Evolutionary conservation across 2,329 filamentous ascomycete species (phyloP).

Genomic region (Alternaria sp.): DNA sequence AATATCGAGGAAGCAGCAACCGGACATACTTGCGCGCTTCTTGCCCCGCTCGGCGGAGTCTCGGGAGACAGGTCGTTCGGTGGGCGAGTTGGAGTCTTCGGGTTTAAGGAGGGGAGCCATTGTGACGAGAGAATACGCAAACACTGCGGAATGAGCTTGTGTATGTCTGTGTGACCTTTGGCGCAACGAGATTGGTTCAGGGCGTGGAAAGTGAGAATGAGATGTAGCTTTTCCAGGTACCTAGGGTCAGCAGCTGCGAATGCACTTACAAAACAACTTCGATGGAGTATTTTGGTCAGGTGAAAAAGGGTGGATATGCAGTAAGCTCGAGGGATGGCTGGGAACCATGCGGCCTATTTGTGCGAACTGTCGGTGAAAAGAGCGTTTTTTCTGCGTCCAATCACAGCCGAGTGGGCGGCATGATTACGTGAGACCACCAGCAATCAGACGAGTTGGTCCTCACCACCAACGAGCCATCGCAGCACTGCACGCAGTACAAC

Average conservation of each 20-base stretch:
- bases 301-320: neutral
- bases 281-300: neutral
- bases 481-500: neutral
- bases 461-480: neutral
- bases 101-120: constrained; percentile 33
- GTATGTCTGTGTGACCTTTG: neutral
- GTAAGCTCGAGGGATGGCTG: constrained; percentile 1
- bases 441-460: neutral
- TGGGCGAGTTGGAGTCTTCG: constrained; percentile 19
- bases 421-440: constrained; percentile 11
- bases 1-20: constrained; percentile 6
- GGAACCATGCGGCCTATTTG: constrained; percentile 9
- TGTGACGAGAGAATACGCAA: neutral
- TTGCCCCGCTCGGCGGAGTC: constrained; percentile 45
- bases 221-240: neutral
- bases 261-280: constrained; percentile 7
- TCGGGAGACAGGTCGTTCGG: constrained; percentile 33
- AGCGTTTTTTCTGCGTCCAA: constrained; percentile 7
- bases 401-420: neutral
- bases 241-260: constrained; percentile 6
- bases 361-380: constrained; percentile 12
- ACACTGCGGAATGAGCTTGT: neutral
- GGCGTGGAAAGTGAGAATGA: neutral
- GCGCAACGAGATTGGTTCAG: neutral
- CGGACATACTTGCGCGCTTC: constrained; percentile 48